phyloP scores from a whole-genome alignment of 2,329 filamentous ascomycete species.

The Zymoseptoria tritici region DNA sequence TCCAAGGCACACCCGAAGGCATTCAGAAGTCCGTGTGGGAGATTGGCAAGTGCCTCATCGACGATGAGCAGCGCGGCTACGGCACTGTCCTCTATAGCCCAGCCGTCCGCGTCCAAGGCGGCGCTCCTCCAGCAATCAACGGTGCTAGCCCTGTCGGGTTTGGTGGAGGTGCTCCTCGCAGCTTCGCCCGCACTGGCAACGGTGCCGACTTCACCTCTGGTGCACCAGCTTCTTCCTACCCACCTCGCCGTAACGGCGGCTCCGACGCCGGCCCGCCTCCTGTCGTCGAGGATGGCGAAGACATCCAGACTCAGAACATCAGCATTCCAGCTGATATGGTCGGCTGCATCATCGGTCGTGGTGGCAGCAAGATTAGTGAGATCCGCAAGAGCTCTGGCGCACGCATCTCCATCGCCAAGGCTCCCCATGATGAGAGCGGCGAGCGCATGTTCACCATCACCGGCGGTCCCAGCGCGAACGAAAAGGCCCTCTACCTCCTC shows the following conservation, averaged over 20 bases:
- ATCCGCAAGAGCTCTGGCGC: conserved; percentile 95
- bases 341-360: conserved; percentile 95
- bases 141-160: conserved; percentile 43
- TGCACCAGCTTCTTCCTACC: conserved; percentile 55
- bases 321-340: conserved; percentile 99
- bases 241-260: conserved; percentile 62
- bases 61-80: conserved; percentile 95
- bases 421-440: conserved; percentile 91
- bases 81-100: conserved; percentile 98
- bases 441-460: conserved; percentile 99
- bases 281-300: conserved; percentile 92
- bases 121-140: conserved; percentile 46
- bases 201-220: conserved; percentile 92
- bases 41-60: conserved; percentile 95
- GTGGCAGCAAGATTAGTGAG: conserved; percentile 94
- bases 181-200: conserved; percentile 89
- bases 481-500: conserved; percentile 88
- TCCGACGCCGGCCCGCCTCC: conserved; percentile 73
- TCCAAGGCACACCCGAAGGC: conserved; percentile 88
- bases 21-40: conserved; percentile 97
- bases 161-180: conserved; percentile 39
- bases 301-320: conserved; percentile 98
- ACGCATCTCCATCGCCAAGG: conserved; percentile 95
- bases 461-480: conserved; percentile 86
- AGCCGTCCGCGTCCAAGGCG: conserved; percentile 73